Conservation (phyloP, 2,329 filamentous ascomycete genomes). For the Cladosporium sp. region DNA sequence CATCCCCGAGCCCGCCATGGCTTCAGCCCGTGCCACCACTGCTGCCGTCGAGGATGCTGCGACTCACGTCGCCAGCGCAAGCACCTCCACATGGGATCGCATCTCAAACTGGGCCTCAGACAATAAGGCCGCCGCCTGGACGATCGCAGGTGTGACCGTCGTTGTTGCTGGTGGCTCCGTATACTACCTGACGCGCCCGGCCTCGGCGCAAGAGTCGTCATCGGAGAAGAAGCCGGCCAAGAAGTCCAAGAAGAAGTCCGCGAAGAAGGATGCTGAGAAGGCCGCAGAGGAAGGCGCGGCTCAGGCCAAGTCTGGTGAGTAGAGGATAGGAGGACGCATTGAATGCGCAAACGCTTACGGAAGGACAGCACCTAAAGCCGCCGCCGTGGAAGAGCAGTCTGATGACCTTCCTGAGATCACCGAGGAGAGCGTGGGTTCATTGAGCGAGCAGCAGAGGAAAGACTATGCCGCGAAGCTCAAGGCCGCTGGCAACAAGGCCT, state of each 20-base stretch:
- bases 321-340: constrained; percentile 7
- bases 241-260: constrained; percentile 84
- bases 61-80: constrained; percentile 27
- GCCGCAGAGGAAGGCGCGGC: constrained; percentile 23
- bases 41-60: constrained; percentile 21
- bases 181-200: constrained; percentile 64
- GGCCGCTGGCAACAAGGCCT: constrained; percentile 92
- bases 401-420: constrained; percentile 46
- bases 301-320: constrained; percentile 11
- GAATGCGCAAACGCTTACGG: not conserved
- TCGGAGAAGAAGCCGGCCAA: constrained; percentile 42
- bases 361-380: constrained; percentile 21
- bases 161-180: constrained; percentile 86
- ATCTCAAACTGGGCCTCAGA: constrained; percentile 88
- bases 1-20: constrained; percentile 4
- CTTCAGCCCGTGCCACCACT: constrained; percentile 13
- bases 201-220: constrained; percentile 34
- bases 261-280: constrained; percentile 59
- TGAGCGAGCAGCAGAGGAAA: constrained; percentile 63
- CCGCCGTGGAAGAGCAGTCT: constrained; percentile 31
- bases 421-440: constrained; percentile 37
- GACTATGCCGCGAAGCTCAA: constrained; percentile 88
- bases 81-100: constrained; percentile 78
- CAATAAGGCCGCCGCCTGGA: constrained; percentile 93
- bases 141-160: constrained; percentile 89